These are phyloP conservation scores for Vaccinium darrowii DNA, from an alignment of 148 eudicot species.

Conservation along the genomic window DNA sequence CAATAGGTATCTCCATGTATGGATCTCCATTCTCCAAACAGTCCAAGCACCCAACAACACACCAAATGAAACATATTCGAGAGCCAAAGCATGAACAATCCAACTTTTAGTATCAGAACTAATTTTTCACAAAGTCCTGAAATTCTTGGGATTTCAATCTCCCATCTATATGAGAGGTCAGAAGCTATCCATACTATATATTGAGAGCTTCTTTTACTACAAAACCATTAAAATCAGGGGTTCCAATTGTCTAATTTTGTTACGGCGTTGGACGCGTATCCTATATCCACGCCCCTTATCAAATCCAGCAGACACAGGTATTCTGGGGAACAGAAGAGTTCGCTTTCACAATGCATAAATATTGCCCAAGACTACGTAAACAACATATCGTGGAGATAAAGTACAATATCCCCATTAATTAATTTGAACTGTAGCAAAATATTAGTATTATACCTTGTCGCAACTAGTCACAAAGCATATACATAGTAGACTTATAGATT, in stretches of 20 bases:
- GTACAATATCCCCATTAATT: neutral
- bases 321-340: neutral
- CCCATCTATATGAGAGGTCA: neutral
- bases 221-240: neutral
- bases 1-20: neutral
- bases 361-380: neutral
- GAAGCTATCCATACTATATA: neutral
- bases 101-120: neutral
- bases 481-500: neutral
- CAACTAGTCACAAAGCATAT: neutral
- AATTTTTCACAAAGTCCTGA: neutral
- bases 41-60: slow-evolving; percentile 6
- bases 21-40: slow-evolving; percentile 7
- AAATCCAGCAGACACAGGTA: neutral
- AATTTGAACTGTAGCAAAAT: neutral
- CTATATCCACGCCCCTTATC: neutral
- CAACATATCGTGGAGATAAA: neutral
- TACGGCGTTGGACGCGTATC: neutral
- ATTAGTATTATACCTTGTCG: neutral
- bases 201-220: neutral
- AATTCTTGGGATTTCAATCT: neutral
- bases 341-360: neutral
- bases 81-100: neutral
- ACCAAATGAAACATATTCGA: neutral
- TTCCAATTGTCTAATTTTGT: neutral